Conservation (phyloP, 2,329 filamentous ascomycete genomes). For the Aureobasidium musti region DNA sequence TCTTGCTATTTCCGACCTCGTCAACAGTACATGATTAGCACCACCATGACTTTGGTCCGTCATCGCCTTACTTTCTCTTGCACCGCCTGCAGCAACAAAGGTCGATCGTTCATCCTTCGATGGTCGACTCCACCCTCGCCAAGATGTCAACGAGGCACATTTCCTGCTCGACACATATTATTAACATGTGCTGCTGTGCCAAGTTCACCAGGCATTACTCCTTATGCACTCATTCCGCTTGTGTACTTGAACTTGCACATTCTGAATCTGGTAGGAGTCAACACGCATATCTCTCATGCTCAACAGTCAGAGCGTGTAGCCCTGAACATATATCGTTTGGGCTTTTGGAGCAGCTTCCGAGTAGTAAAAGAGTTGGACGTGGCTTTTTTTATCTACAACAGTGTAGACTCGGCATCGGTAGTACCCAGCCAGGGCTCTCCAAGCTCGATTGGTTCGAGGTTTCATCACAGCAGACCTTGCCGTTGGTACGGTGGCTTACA, state of each 20-base stretch:
- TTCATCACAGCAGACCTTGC: neutral
- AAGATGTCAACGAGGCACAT: slow-evolving; percentile 1
- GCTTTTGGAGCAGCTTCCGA: neutral
- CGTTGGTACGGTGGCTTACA: neutral
- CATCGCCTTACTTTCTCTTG: neutral
- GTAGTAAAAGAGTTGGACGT: neutral
- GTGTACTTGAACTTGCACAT: neutral
- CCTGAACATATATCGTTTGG: neutral
- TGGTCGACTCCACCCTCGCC: neutral
- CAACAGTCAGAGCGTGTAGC: neutral
- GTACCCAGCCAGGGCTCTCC: neutral
- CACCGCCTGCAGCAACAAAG: neutral
- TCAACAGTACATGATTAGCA: slow-evolving; percentile 13
- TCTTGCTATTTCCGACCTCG: slow-evolving; percentile 18
- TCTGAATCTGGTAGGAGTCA: neutral
- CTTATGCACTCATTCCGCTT: neutral
- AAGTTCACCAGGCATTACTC: neutral
- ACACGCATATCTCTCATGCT: neutral
- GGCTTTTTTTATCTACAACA: neutral
- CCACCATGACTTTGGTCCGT: neutral
- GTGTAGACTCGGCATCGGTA: neutral
- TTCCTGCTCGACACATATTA: neutral
- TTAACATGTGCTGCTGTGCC: neutral
- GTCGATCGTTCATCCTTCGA: neutral
- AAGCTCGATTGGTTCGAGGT: neutral